Percentiles rank a stretch among this genome's conserved stretches.
Evolutionary conservation across 2,329 filamentous ascomycete genomes (phyloP).

Genomic region (Fusarium setosum): DNA sequence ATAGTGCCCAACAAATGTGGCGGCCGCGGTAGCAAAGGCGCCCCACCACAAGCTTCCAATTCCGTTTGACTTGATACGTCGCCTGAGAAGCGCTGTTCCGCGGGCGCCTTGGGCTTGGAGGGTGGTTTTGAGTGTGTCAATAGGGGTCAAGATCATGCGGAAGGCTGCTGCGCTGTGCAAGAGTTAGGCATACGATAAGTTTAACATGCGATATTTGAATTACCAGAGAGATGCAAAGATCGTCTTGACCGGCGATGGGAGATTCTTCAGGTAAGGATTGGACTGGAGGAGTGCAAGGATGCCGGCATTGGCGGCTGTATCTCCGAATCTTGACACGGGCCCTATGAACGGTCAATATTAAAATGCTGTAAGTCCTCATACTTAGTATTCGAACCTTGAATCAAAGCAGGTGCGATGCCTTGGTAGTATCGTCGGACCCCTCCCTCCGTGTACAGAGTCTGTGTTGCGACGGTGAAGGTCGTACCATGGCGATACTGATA

Average conservation of each 20-base stretch:
- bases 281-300: conserved; percentile 60
- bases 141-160: conserved; percentile 59
- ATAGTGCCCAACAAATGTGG: conserved; percentile 61
- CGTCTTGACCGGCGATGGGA: conserved; percentile 57
- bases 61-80: conserved; percentile 56
- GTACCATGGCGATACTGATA: conserved; percentile 61
- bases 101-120: conserved; percentile 59
- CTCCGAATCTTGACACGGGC: conserved; percentile 58
- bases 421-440: conserved; percentile 58
- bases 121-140: conserved; percentile 63
- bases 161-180: conserved; percentile 54
- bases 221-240: conserved; percentile 59
- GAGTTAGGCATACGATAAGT: background rate
- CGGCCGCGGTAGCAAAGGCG: conserved; percentile 59
- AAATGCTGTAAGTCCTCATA: accelerated
- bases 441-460: conserved; percentile 55
- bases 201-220: background rate
- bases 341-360: conserved; percentile 39
- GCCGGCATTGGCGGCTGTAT: conserved; percentile 61
- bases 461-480: conserved; percentile 52
- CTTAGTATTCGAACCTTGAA: conserved; percentile 60
- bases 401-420: conserved; percentile 56
- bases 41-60: conserved; percentile 62
- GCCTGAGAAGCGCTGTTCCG: conserved; percentile 55
- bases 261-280: conserved; percentile 55